Evolutionary conservation across 305 asterid species (phyloP).

Genomic region (Plantago rigida): DNA sequence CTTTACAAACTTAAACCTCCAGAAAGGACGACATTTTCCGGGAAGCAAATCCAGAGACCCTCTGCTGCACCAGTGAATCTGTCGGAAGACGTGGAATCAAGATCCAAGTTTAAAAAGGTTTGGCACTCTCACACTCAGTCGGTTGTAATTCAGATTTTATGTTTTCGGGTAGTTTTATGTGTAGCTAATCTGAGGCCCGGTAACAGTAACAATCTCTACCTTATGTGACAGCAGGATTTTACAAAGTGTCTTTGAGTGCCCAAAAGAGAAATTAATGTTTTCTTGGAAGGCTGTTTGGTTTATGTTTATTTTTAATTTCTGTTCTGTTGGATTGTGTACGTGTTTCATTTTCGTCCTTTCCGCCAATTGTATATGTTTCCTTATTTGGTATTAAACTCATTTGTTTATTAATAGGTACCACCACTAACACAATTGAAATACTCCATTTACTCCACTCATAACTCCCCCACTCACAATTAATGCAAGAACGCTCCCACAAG

Average conservation of each 20-base stretch:
- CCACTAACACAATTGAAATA: no score
- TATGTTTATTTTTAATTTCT: no score
- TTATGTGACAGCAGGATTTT: not conserved
- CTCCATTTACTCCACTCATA: no score
- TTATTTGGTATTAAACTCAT: no score
- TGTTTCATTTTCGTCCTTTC: no score
- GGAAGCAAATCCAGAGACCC: constrained; percentile 63
- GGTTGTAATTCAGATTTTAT: constrained; percentile 2
- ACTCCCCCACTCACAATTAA: no score
- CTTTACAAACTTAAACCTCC: constrained; percentile 36
- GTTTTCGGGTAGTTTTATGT: not conserved
- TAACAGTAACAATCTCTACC: not conserved
- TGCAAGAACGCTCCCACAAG: no score
- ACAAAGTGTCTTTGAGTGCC: not conserved
- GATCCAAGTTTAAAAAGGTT: constrained; percentile 52
- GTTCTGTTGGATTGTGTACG: no score
- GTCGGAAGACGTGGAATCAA: constrained; percentile 51
- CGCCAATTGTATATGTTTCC: no score
- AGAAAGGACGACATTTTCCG: constrained; percentile 53
- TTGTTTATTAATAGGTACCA: no score
- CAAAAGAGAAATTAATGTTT: not conserved
- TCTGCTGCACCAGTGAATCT: constrained; percentile 35
- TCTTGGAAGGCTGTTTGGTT: not conserved
- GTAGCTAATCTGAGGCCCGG: not conserved
- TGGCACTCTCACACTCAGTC: constrained; percentile 23